Base-by-base conservation (phyloP, 179 eudicot genomes). In the Carnegiea gigantea region DNA sequence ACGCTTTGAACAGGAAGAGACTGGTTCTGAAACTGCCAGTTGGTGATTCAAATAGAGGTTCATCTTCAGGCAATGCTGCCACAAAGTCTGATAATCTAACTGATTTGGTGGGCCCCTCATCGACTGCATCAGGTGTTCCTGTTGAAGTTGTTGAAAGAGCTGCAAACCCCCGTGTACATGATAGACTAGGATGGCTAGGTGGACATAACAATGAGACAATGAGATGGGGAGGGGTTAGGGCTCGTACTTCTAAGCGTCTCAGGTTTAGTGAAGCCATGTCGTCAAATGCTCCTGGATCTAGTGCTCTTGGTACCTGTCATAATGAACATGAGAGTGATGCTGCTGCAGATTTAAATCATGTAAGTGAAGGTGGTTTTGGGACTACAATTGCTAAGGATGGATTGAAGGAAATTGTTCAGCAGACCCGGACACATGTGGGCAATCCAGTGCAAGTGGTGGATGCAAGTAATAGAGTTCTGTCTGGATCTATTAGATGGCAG, bases 151-250 rank as follows among this genome's bases (percentile, higher is more conserved):
- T 86, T 78, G 76, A 72, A 79, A 82, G 21, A 79, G 80, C 38
- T 73, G 77, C 62, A 76, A 70, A 51, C 70, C 85, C 51, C 59
- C 26, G 78, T 72, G 80, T 33, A 71, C 75, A 59, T 84, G 88
- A 86, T 77, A 84, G 78, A 82, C 77, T 82, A 21, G 85, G 88
- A 77, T 88, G 90, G 80, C 86, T 86, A 53, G 89, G 83, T 86
- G 92, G 89, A 51, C 82, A 77, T 81, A 78, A 76, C 75, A 84
- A 81, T 67, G 81, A 84, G 72, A 73, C 84, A 28, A 84, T 91
- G 79, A 87, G 80, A 82, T 95, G 99, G 99, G 99, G 95, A 75
- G 94, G 94, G 79, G 92, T 86, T 20, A 93, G 84, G 82, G 82
- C 92, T 82, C 99, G 99, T 71, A 88, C 96, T 78, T 85, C 93